Conservation (phyloP, 176 grass and related monocot species). For the Thinopyrum elongatum region DNA sequence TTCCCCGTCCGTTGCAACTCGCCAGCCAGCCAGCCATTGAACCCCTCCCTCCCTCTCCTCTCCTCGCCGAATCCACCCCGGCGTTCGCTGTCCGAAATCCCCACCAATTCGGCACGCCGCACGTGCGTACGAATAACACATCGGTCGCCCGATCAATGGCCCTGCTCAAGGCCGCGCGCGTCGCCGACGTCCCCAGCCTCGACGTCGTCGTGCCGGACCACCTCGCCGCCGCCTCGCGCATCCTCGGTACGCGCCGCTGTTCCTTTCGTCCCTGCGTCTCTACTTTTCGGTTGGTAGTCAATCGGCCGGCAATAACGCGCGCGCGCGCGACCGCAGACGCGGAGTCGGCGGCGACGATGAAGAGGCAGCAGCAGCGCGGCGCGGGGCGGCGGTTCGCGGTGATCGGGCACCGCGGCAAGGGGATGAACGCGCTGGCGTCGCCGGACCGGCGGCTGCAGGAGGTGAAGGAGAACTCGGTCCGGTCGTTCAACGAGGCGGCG, state of each 20-base stretch:
- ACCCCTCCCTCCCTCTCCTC: background rate
- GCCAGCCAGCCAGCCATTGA: background rate
- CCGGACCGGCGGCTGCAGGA: constrained; percentile 66
- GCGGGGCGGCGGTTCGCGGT: constrained; percentile 43
- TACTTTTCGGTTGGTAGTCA: too few species aligned
- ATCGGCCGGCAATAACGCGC: too few species aligned
- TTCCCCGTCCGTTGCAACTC: background rate
- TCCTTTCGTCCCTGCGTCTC: too few species aligned
- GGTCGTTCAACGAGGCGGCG: constrained; percentile 83
- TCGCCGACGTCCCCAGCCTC: constrained; percentile 57
- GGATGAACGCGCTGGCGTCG: constrained; percentile 89
- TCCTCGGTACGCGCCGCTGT: constrained; percentile 28
- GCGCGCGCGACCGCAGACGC: background rate
- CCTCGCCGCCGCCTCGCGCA: constrained; percentile 14
- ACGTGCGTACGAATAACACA: background rate
- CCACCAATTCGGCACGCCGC: background rate
- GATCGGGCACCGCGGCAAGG: constrained; percentile 91
- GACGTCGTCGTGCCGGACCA: constrained; percentile 49
- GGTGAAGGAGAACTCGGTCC: constrained; percentile 85
- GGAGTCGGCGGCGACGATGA: background rate
- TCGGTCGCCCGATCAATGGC: constrained; percentile 34
- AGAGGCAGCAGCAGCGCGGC: background rate
- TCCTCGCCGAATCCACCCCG: background rate
- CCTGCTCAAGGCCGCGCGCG: constrained; percentile 68
- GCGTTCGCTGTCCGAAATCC: background rate